phyloP scores from a whole-genome alignment of 495 filamentous ascomycete genomes.

The Penicillium flavigenum region DNA sequence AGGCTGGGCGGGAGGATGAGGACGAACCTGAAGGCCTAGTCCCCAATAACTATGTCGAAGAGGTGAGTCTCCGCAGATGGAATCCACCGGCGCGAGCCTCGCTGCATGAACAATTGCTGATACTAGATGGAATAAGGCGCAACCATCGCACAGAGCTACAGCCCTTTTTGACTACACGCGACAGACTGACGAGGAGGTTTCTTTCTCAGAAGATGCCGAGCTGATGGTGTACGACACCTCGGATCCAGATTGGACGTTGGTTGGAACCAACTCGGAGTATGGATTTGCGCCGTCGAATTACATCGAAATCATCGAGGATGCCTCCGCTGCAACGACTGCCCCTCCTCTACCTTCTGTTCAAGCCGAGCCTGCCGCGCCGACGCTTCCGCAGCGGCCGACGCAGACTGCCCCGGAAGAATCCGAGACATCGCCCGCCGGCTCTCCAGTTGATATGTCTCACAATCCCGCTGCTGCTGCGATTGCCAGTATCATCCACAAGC shows the following conservation, averaged over 20 bases:
- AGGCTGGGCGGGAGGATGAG: constrained; percentile 83
- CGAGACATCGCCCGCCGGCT: constrained; percentile 24
- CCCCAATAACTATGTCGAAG: constrained; percentile 93
- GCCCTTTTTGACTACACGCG: constrained; percentile 94
- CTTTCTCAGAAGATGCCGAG: constrained; percentile 84
- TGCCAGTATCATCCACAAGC: constrained; percentile 66
- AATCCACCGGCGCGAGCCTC: neutral
- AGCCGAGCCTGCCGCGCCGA: constrained; percentile 35
- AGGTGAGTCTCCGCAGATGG: constrained; percentile 60
- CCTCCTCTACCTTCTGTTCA: constrained; percentile 31
- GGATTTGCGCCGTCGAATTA: constrained; percentile 98
- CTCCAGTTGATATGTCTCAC: constrained; percentile 42
- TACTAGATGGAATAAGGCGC: constrained; percentile 56
- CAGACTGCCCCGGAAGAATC: constrained; percentile 28
- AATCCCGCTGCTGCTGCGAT: constrained; percentile 72
- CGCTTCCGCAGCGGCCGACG: constrained; percentile 40
- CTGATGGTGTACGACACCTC: constrained; percentile 84
- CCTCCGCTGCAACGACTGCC: constrained; percentile 22
- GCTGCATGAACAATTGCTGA: constrained; percentile 17
- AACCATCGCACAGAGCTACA: constrained; percentile 70
- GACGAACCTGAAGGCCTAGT: constrained; percentile 93
- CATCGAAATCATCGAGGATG: constrained; percentile 64
- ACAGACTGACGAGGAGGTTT: constrained; percentile 97
- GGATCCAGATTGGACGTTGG: constrained; percentile 96
- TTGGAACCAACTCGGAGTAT: constrained; percentile 79